Evolutionary conservation across 352 stramenopile species (phyloP).

Genomic region (Phytophthora sp.): DNA sequence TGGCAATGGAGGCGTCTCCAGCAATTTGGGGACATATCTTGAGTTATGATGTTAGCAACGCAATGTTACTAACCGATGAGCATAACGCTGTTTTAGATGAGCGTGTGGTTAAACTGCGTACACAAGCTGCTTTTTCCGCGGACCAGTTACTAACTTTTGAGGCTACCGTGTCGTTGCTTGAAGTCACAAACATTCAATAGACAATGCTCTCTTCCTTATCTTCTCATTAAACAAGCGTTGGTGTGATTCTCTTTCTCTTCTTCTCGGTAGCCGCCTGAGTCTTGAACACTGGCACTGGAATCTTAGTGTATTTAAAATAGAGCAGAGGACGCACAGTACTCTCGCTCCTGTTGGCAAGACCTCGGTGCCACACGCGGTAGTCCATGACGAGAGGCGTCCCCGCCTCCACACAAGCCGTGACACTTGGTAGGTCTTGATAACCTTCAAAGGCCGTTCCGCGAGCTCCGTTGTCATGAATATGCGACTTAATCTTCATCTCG

Average conservation of each 20-base stretch:
- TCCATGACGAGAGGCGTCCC: conserved; percentile 77
- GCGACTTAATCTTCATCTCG: conserved; percentile 72
- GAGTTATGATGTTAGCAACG: conserved; percentile 44
- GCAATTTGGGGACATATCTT: conserved; percentile 62
- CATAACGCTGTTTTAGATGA: conserved; percentile 5
- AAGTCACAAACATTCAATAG: conserved; percentile 22
- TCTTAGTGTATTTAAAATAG: conserved; percentile 74
- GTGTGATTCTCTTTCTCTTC: conserved; percentile 51
- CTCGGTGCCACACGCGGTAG: conserved; percentile 82
- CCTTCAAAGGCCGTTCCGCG: conserved; percentile 50
- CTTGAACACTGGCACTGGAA: background rate
- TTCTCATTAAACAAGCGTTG: conserved; percentile 24
- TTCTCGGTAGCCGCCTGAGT: conserved; percentile 4
- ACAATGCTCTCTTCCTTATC: background rate
- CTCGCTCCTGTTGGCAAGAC: conserved; percentile 54
- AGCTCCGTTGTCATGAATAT: conserved; percentile 49
- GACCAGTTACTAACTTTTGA: conserved; percentile 42
- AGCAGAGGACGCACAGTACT: conserved; percentile 58
- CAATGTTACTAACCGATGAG: conserved; percentile 5
- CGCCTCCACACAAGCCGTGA: conserved; percentile 55
- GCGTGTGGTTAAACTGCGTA: conserved; percentile 30
- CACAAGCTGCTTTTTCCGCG: conserved; percentile 36
- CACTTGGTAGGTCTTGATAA: conserved; percentile 58
- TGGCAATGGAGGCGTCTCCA: conserved; percentile 36
- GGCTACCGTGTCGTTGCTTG: conserved; percentile 28